Conservation (phyloP, 2,329 filamentous ascomycete species). For the Aspergillus chevalieri region DNA sequence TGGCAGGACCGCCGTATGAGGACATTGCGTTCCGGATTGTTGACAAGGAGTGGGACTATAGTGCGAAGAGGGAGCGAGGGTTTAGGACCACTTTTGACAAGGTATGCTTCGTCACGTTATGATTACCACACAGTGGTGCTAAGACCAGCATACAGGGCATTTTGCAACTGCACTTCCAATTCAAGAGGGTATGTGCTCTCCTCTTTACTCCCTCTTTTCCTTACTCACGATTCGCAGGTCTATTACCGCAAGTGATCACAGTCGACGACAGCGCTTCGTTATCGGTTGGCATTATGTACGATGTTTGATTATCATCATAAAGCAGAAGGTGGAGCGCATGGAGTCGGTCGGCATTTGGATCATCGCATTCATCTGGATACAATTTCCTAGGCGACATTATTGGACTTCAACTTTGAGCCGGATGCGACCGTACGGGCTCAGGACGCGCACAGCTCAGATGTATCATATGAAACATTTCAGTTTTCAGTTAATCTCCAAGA, state of each 20-base stretch:
- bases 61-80: conserved; percentile 85
- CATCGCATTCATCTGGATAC: conserved; percentile 13
- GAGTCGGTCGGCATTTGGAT: not conserved
- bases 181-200: conserved; percentile 73
- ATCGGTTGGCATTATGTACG: not conserved
- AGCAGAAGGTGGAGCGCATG: not conserved
- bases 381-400: conserved; percentile 15
- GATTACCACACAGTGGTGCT: not conserved
- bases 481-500: conserved; percentile 9
- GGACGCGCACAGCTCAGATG: conserved; percentile 8
- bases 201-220: conserved; percentile 4
- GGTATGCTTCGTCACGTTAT: conserved; percentile 50
- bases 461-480: conserved; percentile 12
- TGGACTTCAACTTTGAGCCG: conserved; percentile 23
- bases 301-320: conserved; percentile 1
- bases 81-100: conserved; percentile 98
- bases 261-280: too few species aligned
- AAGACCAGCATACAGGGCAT: conserved; percentile 61
- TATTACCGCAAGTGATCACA: conserved; percentile 43
- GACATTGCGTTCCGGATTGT: conserved; percentile 96
- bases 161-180: conserved; percentile 93
- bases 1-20: conserved; percentile 90
- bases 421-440: conserved; percentile 2
- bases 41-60: conserved; percentile 98
- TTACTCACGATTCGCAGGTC: conserved; percentile 26